These are phyloP conservation scores for Leccinum obscurum DNA, from an alignment of 768 basidiomycete species.

Conservation along the genomic window DNA sequence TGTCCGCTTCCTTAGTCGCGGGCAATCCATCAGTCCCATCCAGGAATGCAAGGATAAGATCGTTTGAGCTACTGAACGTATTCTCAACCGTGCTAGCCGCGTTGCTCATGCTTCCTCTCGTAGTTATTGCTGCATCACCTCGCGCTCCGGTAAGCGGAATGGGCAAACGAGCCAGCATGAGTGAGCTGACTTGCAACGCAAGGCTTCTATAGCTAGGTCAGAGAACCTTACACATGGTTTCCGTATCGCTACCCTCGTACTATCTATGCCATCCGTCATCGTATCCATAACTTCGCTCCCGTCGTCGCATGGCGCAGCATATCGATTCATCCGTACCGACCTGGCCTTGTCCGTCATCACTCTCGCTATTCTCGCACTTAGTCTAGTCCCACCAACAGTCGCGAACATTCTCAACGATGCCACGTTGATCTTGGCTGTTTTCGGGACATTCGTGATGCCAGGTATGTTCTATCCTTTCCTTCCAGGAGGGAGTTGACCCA, in stretches of 20 bases:
- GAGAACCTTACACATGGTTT: constrained; percentile 35
- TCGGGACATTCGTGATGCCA: constrained; percentile 63
- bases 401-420: constrained; percentile 46
- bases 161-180: constrained; percentile 25
- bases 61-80: constrained; percentile 58
- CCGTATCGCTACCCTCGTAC: constrained; percentile 51
- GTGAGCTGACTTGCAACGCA: constrained; percentile 12
- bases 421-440: constrained; percentile 50
- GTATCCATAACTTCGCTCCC: constrained; percentile 56
- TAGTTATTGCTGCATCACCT: constrained; percentile 52
- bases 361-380: constrained; percentile 42
- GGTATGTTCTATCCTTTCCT: constrained; percentile 36
- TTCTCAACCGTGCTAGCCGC: constrained; percentile 50
- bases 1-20: constrained; percentile 61
- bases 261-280: constrained; percentile 60
- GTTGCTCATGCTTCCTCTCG: constrained; percentile 55
- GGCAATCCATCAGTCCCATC: constrained; percentile 14
- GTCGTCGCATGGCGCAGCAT: constrained; percentile 43
- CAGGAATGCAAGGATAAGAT: constrained; percentile 50
- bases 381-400: constrained; percentile 44
- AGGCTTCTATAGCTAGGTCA: constrained; percentile 8
- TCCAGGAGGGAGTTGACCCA: not conserved
- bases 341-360: constrained; percentile 47
- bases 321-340: constrained; percentile 42
- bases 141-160: constrained; percentile 38